Percentiles rank a stretch among this genome's conserved stretches.
Evolutionary conservation across 2,329 filamentous ascomycete genomes (phyloP).

Genomic region (Epichloe uncinata): DNA sequence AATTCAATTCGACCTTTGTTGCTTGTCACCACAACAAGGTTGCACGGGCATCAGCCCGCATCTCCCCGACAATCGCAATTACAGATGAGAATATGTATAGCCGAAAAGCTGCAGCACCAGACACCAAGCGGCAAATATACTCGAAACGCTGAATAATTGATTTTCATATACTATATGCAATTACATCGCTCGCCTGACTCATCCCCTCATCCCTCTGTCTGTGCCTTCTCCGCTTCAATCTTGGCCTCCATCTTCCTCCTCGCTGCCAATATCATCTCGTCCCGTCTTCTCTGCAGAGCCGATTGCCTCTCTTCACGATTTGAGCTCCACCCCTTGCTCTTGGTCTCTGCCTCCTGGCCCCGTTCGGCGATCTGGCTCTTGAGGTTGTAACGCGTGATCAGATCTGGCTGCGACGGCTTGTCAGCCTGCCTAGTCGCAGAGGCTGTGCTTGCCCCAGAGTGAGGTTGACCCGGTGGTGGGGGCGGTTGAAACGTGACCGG

Average conservation of each 20-base stretch:
- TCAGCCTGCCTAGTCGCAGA: constrained; percentile 27
- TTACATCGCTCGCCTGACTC: neutral
- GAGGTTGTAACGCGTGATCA: constrained; percentile 87
- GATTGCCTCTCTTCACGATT: constrained; percentile 73
- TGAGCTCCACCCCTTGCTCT: constrained; percentile 58
- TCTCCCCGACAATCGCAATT: too few species aligned
- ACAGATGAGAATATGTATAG: neutral
- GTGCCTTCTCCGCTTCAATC: constrained; percentile 41
- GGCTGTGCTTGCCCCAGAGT: constrained; percentile 24
- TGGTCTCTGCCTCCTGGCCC: constrained; percentile 18
- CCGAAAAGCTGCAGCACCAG: neutral
- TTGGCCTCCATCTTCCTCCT: constrained; percentile 77
- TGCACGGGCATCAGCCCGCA: neutral
- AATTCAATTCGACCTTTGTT: too few species aligned
- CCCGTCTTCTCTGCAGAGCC: constrained; percentile 64
- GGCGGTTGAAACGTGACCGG: constrained; percentile 68
- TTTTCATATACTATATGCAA: neutral
- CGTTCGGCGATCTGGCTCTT: constrained; percentile 36
- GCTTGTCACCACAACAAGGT: too few species aligned
- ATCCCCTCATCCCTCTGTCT: constrained; percentile 6
- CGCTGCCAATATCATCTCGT: constrained; percentile 86
- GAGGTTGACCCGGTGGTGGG: constrained; percentile 31
- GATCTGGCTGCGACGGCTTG: constrained; percentile 55
- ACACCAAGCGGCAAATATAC: neutral
- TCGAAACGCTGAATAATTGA: neutral